phyloP scores from a whole-genome alignment of 345 rosid genomes.

The Salix arbutifolia region DNA sequence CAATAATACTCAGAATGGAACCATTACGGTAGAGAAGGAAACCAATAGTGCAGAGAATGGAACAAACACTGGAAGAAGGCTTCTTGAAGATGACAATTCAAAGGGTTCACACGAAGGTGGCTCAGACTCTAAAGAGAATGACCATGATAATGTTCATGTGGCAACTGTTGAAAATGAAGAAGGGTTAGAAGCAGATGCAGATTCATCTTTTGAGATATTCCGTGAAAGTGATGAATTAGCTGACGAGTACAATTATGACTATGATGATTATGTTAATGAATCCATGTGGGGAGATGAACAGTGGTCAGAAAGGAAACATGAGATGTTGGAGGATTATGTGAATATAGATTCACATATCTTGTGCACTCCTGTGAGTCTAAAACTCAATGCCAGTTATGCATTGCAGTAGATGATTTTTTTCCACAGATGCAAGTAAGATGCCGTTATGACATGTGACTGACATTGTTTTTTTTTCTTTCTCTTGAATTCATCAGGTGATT shows the following conservation, averaged over 20 bases:
- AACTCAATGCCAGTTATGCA: slow-evolving; percentile 14
- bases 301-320: slow-evolving; percentile 81
- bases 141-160: slow-evolving; percentile 36
- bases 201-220: slow-evolving; percentile 80
- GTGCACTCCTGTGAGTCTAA: slow-evolving; percentile 83
- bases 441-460: slow-evolving; percentile 3
- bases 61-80: slow-evolving; percentile 62
- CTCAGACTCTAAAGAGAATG: slow-evolving; percentile 43
- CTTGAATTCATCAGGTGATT: slow-evolving; percentile 59
- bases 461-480: slow-evolving; percentile 1
- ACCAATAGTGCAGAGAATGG: slow-evolving; percentile 36
- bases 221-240: slow-evolving; percentile 86
- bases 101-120: slow-evolving; percentile 42
- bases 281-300: slow-evolving; percentile 96
- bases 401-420: slow-evolving; percentile 2
- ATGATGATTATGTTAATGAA: slow-evolving; percentile 89
- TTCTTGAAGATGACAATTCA: slow-evolving; percentile 60
- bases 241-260: slow-evolving; percentile 86
- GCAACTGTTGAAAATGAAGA: slow-evolving; percentile 86
- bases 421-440: slow-evolving; percentile 10
- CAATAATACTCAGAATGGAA: background rate
- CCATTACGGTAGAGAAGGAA: slow-evolving; percentile 27
- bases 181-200: slow-evolving; percentile 83
- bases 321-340: slow-evolving; percentile 85
- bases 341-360: slow-evolving; percentile 85